These are phyloP conservation scores for Tylopilus balloui DNA, from an alignment of 768 basidiomycete species.

Conservation along the genomic window DNA sequence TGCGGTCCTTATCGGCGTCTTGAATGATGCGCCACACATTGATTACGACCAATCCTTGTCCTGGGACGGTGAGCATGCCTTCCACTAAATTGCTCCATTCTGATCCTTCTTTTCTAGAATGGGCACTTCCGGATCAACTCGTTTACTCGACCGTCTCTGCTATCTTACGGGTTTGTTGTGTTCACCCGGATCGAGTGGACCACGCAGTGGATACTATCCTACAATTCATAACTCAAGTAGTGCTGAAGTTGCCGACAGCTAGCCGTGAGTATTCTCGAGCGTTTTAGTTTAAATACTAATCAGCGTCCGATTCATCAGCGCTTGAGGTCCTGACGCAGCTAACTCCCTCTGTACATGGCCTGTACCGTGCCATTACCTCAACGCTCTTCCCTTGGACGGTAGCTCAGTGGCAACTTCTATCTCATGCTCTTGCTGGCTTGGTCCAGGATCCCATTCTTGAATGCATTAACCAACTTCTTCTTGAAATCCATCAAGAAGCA, in stretches of 20 bases:
- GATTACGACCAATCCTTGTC: conserved; percentile 76
- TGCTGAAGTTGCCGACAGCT: conserved; percentile 50
- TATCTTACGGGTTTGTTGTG: conserved; percentile 59
- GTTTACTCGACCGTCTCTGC: conserved; percentile 76
- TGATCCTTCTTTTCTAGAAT: conserved; percentile 47
- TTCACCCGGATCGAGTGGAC: conserved; percentile 46
- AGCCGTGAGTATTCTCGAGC: conserved; percentile 42
- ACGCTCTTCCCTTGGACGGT: conserved; percentile 72
- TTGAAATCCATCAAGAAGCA: conserved; percentile 54
- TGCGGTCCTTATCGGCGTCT: conserved; percentile 58
- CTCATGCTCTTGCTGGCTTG: conserved; percentile 51
- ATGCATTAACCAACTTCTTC: conserved; percentile 63
- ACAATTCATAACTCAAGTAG: conserved; percentile 52
- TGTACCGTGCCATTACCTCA: conserved; percentile 81
- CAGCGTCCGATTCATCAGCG: conserved; percentile 38
- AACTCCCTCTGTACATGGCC: conserved; percentile 78
- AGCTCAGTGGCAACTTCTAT: conserved; percentile 57
- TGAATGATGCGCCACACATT: conserved; percentile 67
- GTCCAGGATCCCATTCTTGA: conserved; percentile 66
- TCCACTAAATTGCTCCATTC: background rate
- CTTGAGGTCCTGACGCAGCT: conserved; percentile 69
- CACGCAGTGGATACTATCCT: conserved; percentile 56
- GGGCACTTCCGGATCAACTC: conserved; percentile 83
- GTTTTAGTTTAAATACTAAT: background rate
- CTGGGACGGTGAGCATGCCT: conserved; percentile 61